Percentiles rank a stretch among this genome's conserved stretches.
These are phyloP conservation scores for Elsinoe australis DNA, from an alignment of 2,329 filamentous ascomycete genomes.

Conservation along the genomic window DNA sequence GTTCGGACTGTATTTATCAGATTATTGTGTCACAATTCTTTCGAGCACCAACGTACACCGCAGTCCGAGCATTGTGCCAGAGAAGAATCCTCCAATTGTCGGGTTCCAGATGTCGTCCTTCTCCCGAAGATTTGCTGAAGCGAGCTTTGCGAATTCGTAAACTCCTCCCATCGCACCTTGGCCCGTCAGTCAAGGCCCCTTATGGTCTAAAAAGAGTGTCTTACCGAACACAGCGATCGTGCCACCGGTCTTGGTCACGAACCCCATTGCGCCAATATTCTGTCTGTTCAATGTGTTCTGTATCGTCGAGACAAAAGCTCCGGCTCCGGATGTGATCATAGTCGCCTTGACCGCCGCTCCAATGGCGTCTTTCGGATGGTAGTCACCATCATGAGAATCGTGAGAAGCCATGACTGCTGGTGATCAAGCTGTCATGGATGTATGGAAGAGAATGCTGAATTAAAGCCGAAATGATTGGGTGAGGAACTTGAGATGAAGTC, in stretches of 20 bases:
- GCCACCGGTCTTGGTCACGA: conserved; percentile 71
- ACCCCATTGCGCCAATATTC: conserved; percentile 72
- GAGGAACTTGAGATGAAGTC: conserved; percentile 15
- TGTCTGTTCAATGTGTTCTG: conserved; percentile 79
- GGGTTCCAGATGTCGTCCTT: conserved; percentile 74
- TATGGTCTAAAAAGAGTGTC: too few relatives aligned
- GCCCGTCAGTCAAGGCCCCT: neutral
- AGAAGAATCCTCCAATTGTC: conserved; percentile 66
- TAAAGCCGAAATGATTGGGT: conserved; percentile 7
- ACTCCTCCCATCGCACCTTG: conserved; percentile 64
- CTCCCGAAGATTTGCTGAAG: conserved; percentile 75
- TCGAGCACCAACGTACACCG: conserved; percentile 47
- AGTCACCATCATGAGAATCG: conserved; percentile 43
- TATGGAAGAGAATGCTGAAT: conserved; percentile 18
- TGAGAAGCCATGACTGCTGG: conserved; percentile 20
- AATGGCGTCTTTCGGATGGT: conserved; percentile 69
- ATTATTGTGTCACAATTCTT: conserved; percentile 23
- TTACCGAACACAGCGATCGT: conserved; percentile 63
- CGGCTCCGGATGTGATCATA: conserved; percentile 57
- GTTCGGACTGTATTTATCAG: conserved; percentile 42
- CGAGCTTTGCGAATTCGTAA: conserved; percentile 69
- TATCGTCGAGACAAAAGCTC: conserved; percentile 65
- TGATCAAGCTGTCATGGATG: conserved; percentile 17
- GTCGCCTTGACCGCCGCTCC: conserved; percentile 57
- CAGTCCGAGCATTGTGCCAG: conserved; percentile 64